These are phyloP conservation scores for Botryotinia narcissicola DNA, from an alignment of 2,329 filamentous ascomycete genomes.

Conservation along the genomic window DNA sequence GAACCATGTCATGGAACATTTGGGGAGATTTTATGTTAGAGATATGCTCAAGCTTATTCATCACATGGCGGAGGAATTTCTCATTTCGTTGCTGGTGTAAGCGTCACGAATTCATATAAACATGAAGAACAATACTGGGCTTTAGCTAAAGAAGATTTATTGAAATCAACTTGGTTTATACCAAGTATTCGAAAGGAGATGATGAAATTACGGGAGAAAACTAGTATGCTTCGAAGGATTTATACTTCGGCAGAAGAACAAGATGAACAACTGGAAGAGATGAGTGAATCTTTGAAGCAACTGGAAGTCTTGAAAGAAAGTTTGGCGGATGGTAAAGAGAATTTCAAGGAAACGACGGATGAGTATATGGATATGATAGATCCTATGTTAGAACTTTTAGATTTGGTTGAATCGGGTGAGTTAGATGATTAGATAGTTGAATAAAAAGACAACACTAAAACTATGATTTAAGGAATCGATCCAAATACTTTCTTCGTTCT, in stretches of 20 bases:
- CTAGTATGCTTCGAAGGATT: not conserved
- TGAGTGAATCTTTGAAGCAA: not conserved
- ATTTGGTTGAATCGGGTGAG: not conserved
- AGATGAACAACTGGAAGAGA: not conserved
- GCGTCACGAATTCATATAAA: not conserved
- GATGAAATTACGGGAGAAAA: not conserved
- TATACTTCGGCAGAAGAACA: not conserved
- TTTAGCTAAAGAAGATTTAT: not conserved
- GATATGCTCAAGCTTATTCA: constrained; percentile 3
- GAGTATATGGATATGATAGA: not conserved
- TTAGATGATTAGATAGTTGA: not conserved
- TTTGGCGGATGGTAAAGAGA: not conserved
- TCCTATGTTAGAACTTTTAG: not conserved
- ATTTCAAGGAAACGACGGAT: not conserved
- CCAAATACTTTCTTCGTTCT: too few species aligned
- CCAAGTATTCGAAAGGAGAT: not conserved
- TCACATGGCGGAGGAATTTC: constrained; percentile 6
- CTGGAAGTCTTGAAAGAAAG: not conserved
- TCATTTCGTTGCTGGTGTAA: not conserved
- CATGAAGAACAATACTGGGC: not conserved
- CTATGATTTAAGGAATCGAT: too few species aligned
- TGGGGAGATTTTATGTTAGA: constrained; percentile 4
- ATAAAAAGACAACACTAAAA: too few species aligned
- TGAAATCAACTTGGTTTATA: not conserved
- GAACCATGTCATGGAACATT: not conserved